Base-by-base conservation (phyloP, 2,329 filamentous ascomycete genomes). In the Aspergillaceae sp. region DNA sequence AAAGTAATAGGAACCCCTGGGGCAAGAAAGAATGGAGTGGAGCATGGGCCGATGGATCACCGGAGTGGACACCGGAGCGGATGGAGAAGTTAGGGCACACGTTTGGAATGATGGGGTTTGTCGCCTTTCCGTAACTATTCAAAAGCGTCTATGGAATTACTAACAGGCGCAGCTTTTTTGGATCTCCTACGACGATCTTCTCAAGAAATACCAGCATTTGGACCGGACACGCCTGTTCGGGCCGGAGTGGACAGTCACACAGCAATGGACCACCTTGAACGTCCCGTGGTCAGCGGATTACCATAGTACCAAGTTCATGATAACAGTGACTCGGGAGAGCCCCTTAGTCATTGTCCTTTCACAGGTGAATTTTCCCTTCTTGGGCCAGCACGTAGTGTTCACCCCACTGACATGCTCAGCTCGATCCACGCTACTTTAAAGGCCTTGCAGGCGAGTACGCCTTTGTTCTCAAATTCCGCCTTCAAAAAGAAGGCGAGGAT, bases 21-120 rank as follows among this genome's bases (percentile, higher is more conserved):
- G 87, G 87, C 1, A 80, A 81, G 52, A 80, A 78, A 30, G 87
- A 89, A 65, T 92, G 87, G 86, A 84, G 79, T 29, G 87, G 87
- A 1, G 74, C 85, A 1, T 92, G 87, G 86, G 83, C 79, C 34
- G 87, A 92, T 58, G 87, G 87, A 0, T 87, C 84, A 5, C 85
- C 87, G 56, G 83, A 91, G 64, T 94, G 87, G 87, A 91, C 85
- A 1, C 74, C 85, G 0, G 82, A 89, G 54, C 87, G 84, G 78
- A 81, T 91, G 66, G 68, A 80, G 49, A 81, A 83, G 56, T 74
- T 92, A 1, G 74, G 77, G 40, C 85, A 90, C 60, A 80, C 77
- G 37, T 90, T 90, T 54, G 85, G 86, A 35, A 87, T 53, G 86
- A 90, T 55, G 86, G 85, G 27, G 79, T 71, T 60, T 11, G 53